Conservation (phyloP, 2,329 filamentous ascomycete genomes). For the Fusarium nygamai region DNA sequence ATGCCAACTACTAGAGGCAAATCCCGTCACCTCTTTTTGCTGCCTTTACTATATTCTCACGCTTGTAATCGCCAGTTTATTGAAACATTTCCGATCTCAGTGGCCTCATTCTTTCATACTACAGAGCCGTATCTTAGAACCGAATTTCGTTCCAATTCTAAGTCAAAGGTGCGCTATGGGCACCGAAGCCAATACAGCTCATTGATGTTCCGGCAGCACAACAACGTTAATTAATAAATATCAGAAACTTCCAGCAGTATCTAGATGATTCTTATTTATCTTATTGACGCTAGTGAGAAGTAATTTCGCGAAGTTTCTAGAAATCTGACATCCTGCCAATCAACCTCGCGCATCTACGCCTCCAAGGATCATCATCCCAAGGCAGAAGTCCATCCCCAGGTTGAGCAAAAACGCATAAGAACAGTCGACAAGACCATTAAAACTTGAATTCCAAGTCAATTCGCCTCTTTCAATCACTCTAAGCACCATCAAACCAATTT, state of each 20-base stretch:
- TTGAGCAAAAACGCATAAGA: background rate
- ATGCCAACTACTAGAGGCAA: background rate
- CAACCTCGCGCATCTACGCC: background rate
- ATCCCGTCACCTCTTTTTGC: background rate
- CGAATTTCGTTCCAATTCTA: background rate
- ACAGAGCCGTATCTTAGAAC: accelerated
- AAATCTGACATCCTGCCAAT: background rate
- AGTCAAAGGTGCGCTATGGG: accelerated
- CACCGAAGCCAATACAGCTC: too few species aligned
- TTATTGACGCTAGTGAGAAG: background rate
- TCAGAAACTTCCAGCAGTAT: background rate
- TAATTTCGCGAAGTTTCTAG: background rate
- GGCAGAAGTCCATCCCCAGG: background rate
- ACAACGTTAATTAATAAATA: accelerated
- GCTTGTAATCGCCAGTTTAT: accelerated
- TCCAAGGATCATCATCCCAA: background rate
- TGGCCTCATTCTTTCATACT: background rate
- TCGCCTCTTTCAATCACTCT: accelerated
- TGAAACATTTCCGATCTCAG: accelerated
- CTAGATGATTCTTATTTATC: background rate
- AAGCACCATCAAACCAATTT: background rate
- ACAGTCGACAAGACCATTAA: background rate
- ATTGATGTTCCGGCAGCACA: background rate
- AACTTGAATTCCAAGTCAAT: background rate
- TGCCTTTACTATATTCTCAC: accelerated